Percentiles rank a stretch among this genome's conserved stretches.
Evolutionary conservation across 306 rosid genomes (phyloP).

Genomic region (Sesbania bispinosa): DNA sequence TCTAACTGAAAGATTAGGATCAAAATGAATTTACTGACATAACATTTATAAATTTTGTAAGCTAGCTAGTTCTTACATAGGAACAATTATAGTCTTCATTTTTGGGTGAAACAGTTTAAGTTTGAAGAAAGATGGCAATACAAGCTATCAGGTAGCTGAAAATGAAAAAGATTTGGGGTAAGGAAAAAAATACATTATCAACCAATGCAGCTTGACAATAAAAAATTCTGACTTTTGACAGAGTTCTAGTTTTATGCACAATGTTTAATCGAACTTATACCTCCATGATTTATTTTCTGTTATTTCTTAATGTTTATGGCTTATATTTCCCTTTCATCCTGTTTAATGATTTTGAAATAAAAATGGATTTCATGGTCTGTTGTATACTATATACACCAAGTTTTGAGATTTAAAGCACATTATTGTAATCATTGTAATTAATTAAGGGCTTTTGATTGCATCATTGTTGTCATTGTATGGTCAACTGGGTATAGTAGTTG

Average conservation of each 20-base stretch:
- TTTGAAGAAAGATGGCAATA: not conserved
- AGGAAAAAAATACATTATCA: not conserved
- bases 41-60: not conserved
- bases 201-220: not conserved
- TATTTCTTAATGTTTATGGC: conserved; percentile 2
- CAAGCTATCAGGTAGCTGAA: not conserved
- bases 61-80: not conserved
- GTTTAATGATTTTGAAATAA: not conserved
- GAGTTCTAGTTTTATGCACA: not conserved
- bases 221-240: conserved; percentile 11
- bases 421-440: conserved; percentile 1
- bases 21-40: not conserved
- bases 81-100: not conserved
- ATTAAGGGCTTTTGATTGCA: conserved; percentile 22
- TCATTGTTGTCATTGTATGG: conserved; percentile 29
- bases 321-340: not conserved
- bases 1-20: not conserved
- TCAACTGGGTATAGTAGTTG: conserved; percentile 34
- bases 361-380: not conserved
- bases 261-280: too few species aligned
- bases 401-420: not conserved
- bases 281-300: not conserved
- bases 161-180: not conserved
- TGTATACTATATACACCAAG: not conserved
- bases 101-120: not conserved